Base-by-base conservation (phyloP, 345 rosid species). In the Adansonia digitata region DNA sequence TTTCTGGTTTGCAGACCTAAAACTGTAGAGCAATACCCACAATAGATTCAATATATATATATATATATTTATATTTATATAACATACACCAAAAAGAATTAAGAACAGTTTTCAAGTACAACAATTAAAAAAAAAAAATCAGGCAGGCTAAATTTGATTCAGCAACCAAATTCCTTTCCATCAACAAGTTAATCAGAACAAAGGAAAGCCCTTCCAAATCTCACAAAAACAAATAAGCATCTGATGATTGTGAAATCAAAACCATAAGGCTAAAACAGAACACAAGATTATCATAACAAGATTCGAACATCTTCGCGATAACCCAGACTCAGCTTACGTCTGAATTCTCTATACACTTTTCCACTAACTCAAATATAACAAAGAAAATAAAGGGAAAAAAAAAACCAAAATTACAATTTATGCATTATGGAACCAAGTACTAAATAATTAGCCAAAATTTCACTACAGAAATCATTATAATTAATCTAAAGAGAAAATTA, bases 1-100 rank as follows among this genome's bases (percentile, higher is more conserved):
- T 22, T 55, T 55, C 60, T n/a, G n/a, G n/a, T n/a, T n/a, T n/a
- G n/a, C 57, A 69, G 40, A 69, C 40, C 73, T 69, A 22, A 11
- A 49, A 7, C 2, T 14, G 17, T 22, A 51, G 26, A 15, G 5
- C 24, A 17, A 49, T 59, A 34, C 4, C 20, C 17, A 15, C 53
- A 70, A 49, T 51, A 65, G 65, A 62, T 62, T 59, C 63, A 0
- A 13, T 15, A 22, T n/a, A n/a, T 55, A 53, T 27, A n/a, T n/a
- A n/a, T n/a, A n/a, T n/a, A n/a, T n/a, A n/a, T n/a, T n/a, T n/a
- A n/a, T n/a, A n/a, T n/a, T n/a, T 22, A 8, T 53, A 22, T 22
- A 53, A 20, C 59, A 53, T 13, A 59, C 6, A 13, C 37, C n/a
- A 59, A 13, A 18, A 27, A 59, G 37, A 59, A 59, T 15, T n/a